A percentile compares a stretch with the other conserved stretches of the same genome.
Evolutionary conservation across 2,329 filamentous ascomycete genomes (phyloP).

Genomic region (Exophiala sp.): DNA sequence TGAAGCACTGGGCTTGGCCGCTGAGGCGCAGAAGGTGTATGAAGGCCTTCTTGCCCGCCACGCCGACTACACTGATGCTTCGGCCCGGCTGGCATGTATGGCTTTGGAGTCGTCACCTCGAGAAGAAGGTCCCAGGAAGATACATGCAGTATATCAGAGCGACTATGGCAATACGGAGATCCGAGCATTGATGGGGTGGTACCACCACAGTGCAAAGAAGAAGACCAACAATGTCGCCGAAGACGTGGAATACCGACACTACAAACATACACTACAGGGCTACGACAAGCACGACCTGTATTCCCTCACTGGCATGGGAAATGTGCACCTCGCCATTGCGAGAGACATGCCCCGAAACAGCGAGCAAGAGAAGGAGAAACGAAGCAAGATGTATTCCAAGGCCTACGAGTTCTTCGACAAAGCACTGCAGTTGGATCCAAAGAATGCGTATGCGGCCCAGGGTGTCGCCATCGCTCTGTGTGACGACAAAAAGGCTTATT

Average conservation of each 20-base stretch:
- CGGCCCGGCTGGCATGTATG: conserved; percentile 83
- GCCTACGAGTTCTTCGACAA: conserved; percentile 99
- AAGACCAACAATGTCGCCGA: conserved; percentile 72
- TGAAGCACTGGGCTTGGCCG: conserved; percentile 62
- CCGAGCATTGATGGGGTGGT: conserved; percentile 90
- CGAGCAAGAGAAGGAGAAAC: conserved; percentile 85
- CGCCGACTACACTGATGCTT: conserved; percentile 85
- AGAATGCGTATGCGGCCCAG: conserved; percentile 93
- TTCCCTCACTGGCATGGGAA: conserved; percentile 92
- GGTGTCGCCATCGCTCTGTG: conserved; percentile 90
- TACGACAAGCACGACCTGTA: conserved; percentile 99
- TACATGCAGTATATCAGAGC: conserved; percentile 77
- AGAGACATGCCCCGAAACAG: conserved; percentile 91
- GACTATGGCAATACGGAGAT: conserved; percentile 85
- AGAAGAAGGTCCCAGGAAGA: conserved; percentile 78
- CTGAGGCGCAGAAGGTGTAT: conserved; percentile 83
- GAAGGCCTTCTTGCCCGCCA: conserved; percentile 74
- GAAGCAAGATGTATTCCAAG: conserved; percentile 77
- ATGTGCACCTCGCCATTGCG: conserved; percentile 79
- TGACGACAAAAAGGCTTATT: conserved; percentile 88
- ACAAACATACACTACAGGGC: conserved; percentile 90
- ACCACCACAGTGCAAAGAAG: conserved; percentile 82
- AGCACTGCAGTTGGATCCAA: conserved; percentile 85
- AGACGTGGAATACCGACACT: conserved; percentile 86
- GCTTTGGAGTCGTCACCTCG: conserved; percentile 71